A percentile compares a stretch with the other conserved stretches of the same genome.
Conservation (phyloP, 176 grass and related monocot genomes). For the Stipa capillata region DNA sequence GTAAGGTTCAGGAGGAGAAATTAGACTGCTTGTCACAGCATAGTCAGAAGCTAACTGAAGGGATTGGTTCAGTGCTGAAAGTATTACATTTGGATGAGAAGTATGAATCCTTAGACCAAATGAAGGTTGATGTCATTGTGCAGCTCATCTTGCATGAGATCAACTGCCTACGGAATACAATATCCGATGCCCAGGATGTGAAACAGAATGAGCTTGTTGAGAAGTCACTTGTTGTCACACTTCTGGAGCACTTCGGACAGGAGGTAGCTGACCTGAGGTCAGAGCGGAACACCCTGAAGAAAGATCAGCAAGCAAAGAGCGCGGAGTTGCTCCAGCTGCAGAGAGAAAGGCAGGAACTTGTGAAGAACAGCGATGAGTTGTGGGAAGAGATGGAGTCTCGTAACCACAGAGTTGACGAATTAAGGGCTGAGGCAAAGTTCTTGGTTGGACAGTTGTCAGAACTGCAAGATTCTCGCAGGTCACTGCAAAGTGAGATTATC, state of each 20-base stretch:
- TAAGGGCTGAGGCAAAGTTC: constrained; percentile 64
- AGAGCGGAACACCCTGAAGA: constrained; percentile 47
- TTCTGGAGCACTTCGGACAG: constrained; percentile 80
- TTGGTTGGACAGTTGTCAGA: constrained; percentile 65
- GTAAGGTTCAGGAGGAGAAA: constrained; percentile 54
- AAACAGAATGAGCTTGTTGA: constrained; percentile 75
- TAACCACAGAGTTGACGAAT: constrained; percentile 50
- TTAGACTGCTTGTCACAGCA: constrained; percentile 39
- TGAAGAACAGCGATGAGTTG: constrained; percentile 45
- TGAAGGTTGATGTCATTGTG: constrained; percentile 74
- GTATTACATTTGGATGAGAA: constrained; percentile 66
- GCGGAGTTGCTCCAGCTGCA: constrained; percentile 42
- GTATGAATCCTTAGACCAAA: constrained; percentile 55
- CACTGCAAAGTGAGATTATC: constrained; percentile 57
- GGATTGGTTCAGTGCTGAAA: constrained; percentile 45
- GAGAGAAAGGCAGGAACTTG: constrained; percentile 43
- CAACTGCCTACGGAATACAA: constrained; percentile 40
- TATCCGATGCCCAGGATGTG: constrained; percentile 70
- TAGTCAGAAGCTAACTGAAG: constrained; percentile 57
- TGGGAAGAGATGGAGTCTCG: constrained; percentile 47
- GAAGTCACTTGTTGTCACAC: constrained; percentile 76
- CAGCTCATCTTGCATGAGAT: constrained; percentile 89
- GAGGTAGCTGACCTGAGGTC: constrained; percentile 69
- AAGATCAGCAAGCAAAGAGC: constrained; percentile 38
- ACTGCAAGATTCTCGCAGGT: constrained; percentile 55